Evolutionary conservation across 208 protist species (phyloP).

Genomic region (Trypanosoma theileri): DNA sequence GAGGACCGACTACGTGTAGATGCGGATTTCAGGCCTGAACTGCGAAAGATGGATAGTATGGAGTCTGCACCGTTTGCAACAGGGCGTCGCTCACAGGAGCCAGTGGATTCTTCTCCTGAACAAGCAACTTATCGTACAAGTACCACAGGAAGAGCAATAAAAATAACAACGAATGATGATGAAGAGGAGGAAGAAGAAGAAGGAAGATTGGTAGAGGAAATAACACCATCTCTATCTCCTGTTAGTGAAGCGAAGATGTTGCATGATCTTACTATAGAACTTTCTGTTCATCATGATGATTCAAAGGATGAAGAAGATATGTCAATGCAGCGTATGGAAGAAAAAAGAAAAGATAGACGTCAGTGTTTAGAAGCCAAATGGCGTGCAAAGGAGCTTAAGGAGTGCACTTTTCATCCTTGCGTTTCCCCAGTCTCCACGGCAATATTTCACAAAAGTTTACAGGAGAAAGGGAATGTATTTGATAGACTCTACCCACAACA

Average conservation of each 20-base stretch:
- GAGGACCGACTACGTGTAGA: constrained; percentile 9
- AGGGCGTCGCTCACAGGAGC: too few species aligned
- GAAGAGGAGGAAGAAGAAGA: too few species aligned
- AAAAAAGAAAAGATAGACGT: constrained; percentile 4
- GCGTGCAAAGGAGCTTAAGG: constrained; percentile 35
- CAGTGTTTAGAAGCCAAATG: constrained; percentile 17
- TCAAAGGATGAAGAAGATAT: neutral
- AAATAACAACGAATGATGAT: too few species aligned
- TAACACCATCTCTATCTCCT: too few species aligned
- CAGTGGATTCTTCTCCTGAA: too few species aligned
- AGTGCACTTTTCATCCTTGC: constrained; percentile 79
- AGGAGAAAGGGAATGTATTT: constrained; percentile 44
- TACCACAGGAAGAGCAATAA: too few species aligned
- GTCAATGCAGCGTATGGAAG: neutral
- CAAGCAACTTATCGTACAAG: too few species aligned
- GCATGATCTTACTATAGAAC: constrained; percentile 21
- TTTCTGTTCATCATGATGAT: constrained; percentile 17
- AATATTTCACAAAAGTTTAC: constrained; percentile 24
- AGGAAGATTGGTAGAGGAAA: too few species aligned
- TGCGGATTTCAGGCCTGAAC: constrained; percentile 14
- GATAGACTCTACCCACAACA: constrained; percentile 66
- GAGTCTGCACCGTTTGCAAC: too few species aligned
- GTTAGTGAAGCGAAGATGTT: neutral
- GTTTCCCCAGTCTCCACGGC: constrained; percentile 58
- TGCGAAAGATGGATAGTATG: neutral